Percentiles rank a stretch among this genome's conserved stretches.
phyloP scores from a whole-genome alignment of 73 alveolate genomes.

The Tetrahymena elliotti region DNA sequence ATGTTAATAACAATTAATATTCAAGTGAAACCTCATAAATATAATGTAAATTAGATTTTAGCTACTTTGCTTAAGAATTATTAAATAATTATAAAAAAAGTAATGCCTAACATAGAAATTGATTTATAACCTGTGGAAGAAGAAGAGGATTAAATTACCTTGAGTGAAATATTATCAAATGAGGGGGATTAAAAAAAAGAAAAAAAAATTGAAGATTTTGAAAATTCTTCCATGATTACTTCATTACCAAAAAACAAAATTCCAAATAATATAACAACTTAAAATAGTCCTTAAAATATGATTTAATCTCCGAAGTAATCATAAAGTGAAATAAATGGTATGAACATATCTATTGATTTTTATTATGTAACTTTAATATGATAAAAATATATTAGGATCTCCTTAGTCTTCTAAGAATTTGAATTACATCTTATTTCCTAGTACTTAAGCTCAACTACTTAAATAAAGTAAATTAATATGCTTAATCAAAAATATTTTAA shows the following conservation, averaged over 20 bases:
- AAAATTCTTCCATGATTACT: background rate
- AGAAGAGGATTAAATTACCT: background rate
- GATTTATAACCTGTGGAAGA: background rate
- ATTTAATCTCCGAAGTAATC: background rate
- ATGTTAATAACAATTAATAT: background rate
- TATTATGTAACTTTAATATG: background rate
- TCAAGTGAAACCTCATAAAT: background rate
- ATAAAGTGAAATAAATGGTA: background rate
- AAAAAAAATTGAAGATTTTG: background rate
- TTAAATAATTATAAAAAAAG: background rate
- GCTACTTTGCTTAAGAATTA: too few species aligned
- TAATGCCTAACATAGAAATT: background rate
- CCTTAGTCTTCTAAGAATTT: background rate
- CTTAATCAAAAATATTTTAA: too few species aligned
- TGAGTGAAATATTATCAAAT: background rate
- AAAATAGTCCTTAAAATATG: background rate
- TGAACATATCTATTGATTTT: background rate
- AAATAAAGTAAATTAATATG: background rate
- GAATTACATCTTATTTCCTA: background rate
- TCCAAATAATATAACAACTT: background rate
- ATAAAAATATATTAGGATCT: background rate
- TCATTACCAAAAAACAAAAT: background rate
- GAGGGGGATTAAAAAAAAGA: background rate
- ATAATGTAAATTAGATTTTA: background rate
- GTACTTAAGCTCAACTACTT: background rate